Base-by-base conservation (phyloP, 331 rosid genomes). In the Rosa hybrid region DNA sequence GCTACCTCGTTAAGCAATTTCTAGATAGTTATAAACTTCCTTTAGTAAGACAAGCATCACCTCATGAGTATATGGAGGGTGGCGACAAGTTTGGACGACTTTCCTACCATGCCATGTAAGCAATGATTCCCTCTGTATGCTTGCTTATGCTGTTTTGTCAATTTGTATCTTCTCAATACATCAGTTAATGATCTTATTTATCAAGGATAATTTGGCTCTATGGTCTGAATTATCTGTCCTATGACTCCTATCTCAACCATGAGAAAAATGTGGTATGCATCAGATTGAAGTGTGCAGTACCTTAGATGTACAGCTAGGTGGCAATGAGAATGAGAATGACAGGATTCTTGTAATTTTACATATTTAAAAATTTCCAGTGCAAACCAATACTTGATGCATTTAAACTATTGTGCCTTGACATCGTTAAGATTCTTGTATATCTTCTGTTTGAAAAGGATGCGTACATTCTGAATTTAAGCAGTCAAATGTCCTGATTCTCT, bases 71-170 rank as follows among this genome's bases (percentile, higher is more conserved):
- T 18, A 48, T 75, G 60, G 86, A 87, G 81, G 84, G 77, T n/a
- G 92, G 63, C 63, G 86, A 86, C 79, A 86, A 87, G 86, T 88
- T 81, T 77, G 83, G 75, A 64, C 90, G 92, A 63, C 94, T 90
- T 85, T 96, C 99, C 30, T 96, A 90, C 86, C 89, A 86, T 85
- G 93, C 89, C 69, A 96, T 93, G 99, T 96, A 88, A 90, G 99
- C 88, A 77, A 71, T 68, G 64, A 30, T n/a, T 77, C 74, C 75
- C 82, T 53, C 49, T 53, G 17, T 46, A 51, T 30, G 71, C 50
- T 53, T 57, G 18, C 20, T 45, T 16, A 34, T 65, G 64, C 30
- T 25, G 8, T 46, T 76, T 69, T 30, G 34, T 73, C 23, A 9
- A 53, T 42, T 73, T 50, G 44, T 12, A 12, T 27, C 69, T 27